Conservation (phyloP, 768 basidiomycete species). For the Lactifluus rugatus region DNA sequence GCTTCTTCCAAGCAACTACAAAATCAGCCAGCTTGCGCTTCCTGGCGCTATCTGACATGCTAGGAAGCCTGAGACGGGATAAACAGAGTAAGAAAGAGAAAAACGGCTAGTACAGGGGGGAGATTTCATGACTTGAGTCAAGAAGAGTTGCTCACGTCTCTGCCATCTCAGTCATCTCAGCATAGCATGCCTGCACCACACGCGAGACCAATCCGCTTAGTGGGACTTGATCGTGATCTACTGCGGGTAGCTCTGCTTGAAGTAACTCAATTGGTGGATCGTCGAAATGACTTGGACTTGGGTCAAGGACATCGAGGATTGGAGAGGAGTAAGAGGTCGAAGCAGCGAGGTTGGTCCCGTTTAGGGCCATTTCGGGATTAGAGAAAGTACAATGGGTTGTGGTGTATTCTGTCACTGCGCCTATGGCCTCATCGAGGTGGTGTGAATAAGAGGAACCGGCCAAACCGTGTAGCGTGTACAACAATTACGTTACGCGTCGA, state of each 20-base stretch:
- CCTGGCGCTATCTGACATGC: conserved; percentile 67
- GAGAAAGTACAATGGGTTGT: not conserved
- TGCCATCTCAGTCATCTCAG: conserved; percentile 70
- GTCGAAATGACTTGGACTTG: conserved; percentile 27
- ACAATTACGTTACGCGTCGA: too few relatives aligned
- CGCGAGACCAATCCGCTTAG: conserved; percentile 69
- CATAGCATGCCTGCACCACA: conserved; percentile 69
- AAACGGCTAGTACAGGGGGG: not conserved
- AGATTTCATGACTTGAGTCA: too few relatives aligned
- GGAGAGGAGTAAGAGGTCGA: conserved; percentile 4
- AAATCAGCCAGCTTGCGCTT: conserved; percentile 80
- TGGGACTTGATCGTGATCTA: conserved; percentile 62
- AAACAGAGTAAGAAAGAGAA: conserved; percentile 20
- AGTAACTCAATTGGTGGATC: conserved; percentile 44
- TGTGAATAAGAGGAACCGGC: not conserved
- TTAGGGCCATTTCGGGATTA: conserved; percentile 7
- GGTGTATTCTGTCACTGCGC: not conserved
- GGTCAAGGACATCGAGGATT: conserved; percentile 12
- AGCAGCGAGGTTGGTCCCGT: conserved; percentile 6
- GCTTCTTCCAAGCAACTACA: conserved; percentile 85
- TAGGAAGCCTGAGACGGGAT: conserved; percentile 30
- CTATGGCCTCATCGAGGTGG: too few relatives aligned
- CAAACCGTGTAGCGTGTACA: not conserved
- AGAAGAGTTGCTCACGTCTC: conserved; percentile 65
- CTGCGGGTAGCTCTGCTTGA: conserved; percentile 63